A percentile compares a stretch with the other conserved stretches of the same genome.
Conservation (phyloP, 768 basidiomycete genomes). For the Amanita subjunquillea region DNA sequence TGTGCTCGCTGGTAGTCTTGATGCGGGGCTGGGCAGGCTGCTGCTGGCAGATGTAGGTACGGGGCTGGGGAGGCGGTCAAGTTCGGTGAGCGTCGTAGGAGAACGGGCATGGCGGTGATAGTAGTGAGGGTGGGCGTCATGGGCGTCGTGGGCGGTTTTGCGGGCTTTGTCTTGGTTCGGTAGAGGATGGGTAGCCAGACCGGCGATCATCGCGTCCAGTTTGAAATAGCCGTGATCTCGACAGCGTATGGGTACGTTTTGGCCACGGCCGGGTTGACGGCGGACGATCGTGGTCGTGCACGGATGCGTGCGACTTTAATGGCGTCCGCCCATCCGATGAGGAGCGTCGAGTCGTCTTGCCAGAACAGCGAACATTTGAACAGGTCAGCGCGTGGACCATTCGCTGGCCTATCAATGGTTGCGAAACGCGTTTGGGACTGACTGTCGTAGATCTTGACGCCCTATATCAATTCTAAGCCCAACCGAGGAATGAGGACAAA, state of each 20-base stretch:
- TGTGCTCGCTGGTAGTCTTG: neutral
- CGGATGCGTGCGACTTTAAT: constrained; percentile 86
- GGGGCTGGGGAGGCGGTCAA: constrained; percentile 8
- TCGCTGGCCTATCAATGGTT: constrained; percentile 72
- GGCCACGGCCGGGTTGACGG: constrained; percentile 27
- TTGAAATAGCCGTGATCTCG: constrained; percentile 91
- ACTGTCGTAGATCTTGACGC: constrained; percentile 90
- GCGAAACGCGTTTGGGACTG: constrained; percentile 67
- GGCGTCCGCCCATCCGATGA: constrained; percentile 90
- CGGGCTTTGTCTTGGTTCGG: constrained; percentile 1
- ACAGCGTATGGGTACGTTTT: constrained; percentile 55
- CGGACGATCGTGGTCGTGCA: constrained; percentile 38
- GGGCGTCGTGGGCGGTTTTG: neutral
- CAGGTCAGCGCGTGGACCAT: constrained; percentile 86
- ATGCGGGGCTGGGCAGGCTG: constrained; percentile 10
- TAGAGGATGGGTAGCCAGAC: constrained; percentile 71
- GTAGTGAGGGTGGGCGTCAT: neutral
- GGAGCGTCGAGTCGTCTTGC: constrained; percentile 85
- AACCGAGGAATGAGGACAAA: neutral
- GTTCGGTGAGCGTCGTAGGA: constrained; percentile 9
- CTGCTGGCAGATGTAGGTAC: constrained; percentile 8
- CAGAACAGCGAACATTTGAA: constrained; percentile 90
- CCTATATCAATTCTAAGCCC: constrained; percentile 33
- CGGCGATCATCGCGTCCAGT: constrained; percentile 92
- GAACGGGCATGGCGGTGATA: neutral